A percentile compares a stretch with the other conserved stretches of the same genome.
phyloP scores from a whole-genome alignment of 139 green algal species.

The Zygnema circumcarinatum region DNA sequence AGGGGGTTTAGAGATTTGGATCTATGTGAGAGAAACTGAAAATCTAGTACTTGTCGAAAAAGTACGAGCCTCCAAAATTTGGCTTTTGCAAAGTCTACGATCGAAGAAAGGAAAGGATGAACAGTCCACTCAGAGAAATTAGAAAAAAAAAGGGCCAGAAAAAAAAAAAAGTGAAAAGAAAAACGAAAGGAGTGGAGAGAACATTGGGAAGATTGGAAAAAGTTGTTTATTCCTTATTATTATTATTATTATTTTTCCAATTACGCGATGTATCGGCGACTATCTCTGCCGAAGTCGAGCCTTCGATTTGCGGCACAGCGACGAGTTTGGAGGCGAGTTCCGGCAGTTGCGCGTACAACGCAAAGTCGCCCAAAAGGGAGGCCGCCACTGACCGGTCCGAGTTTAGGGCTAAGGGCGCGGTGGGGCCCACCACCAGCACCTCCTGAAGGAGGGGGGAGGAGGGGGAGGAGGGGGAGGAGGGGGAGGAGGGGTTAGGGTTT shows the following conservation, averaged over 20 bases:
- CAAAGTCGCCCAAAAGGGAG: constrained; percentile 28
- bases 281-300: not conserved
- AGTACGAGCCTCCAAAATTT: not conserved
- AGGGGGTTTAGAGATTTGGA: not conserved
- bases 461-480: too few species aligned
- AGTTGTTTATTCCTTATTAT: too few species aligned
- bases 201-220: too few species aligned
- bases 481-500: too few species aligned
- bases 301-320: constrained; percentile 1
- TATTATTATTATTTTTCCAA: not conserved
- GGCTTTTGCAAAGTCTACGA: not conserved
- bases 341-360: constrained; percentile 25
- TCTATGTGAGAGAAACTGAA: too few species aligned
- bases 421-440: not conserved
- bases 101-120: too few species aligned
- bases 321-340: not conserved
- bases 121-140: too few species aligned
- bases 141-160: too few species aligned
- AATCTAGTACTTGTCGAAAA: not conserved
- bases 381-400: not conserved
- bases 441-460: too few species aligned
- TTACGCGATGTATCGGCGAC: not conserved
- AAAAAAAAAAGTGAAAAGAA: too few species aligned
- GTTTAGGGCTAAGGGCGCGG: constrained; percentile 19
- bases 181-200: too few species aligned